phyloP scores from a whole-genome alignment of 1,284 basidiomycete species.

The Naganishia albida region DNA sequence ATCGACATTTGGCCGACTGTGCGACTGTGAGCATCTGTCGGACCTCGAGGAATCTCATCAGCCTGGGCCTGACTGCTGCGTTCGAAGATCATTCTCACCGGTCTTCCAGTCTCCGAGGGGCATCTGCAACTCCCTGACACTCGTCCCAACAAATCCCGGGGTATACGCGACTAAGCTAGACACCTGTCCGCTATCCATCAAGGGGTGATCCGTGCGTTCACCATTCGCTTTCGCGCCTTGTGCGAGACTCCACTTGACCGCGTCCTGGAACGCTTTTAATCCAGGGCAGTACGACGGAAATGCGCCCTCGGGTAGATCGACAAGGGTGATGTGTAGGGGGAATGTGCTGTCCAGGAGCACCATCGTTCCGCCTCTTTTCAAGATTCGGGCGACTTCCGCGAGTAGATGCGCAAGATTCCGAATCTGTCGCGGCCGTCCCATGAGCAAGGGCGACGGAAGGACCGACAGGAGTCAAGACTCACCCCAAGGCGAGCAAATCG shows the following conservation, averaged over 20 bases:
- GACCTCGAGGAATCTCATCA: not conserved
- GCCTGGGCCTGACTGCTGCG: not conserved
- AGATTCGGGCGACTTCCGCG: not conserved
- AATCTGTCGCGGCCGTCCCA: not conserved
- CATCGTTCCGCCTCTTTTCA: conserved; percentile 12
- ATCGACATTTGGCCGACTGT: conserved; percentile 20
- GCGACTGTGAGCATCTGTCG: conserved; percentile 1
- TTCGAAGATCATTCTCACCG: not conserved
- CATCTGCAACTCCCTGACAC: not conserved
- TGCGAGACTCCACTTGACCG: conserved; percentile 19
- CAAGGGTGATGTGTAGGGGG: conserved; percentile 18
- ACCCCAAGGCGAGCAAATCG: conserved; percentile 16
- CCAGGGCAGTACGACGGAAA: not conserved
- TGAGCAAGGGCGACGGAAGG: not conserved
- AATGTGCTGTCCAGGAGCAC: conserved; percentile 13
- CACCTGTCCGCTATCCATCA: conserved; percentile 17
- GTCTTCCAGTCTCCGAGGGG: not conserved
- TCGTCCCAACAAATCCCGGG: not conserved
- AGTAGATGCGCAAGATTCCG: conserved; percentile 1
- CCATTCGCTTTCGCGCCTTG: not conserved
- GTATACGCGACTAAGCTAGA: conserved; percentile 14
- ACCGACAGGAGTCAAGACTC: not conserved
- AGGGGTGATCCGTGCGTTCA: not conserved
- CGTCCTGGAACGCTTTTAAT: conserved; percentile 21
- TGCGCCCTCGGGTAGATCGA: not conserved